Conservation (phyloP, 1,139 yeast species). For the Scheffersomyces parashehatae region DNA sequence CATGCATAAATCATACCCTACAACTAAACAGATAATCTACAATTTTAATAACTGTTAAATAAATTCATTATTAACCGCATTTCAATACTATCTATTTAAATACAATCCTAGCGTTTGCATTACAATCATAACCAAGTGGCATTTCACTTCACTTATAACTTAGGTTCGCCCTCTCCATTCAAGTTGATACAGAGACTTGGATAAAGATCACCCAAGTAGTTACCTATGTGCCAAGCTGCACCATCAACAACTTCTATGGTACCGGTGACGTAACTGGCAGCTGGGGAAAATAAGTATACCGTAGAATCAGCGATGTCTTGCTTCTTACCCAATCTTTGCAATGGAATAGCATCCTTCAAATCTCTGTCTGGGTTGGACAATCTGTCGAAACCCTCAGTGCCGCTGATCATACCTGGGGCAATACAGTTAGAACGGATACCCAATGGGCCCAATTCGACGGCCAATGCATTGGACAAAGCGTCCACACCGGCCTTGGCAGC, state of each 20-base stretch:
- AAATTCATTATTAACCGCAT: not conserved
- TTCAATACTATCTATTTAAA: not conserved
- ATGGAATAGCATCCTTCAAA: constrained; percentile 55
- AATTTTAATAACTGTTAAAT: too few species aligned
- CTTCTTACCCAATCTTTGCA: constrained; percentile 75
- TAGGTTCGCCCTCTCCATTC: constrained; percentile 19
- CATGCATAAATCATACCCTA: too few species aligned
- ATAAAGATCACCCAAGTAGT: constrained; percentile 32
- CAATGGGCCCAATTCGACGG: constrained; percentile 86
- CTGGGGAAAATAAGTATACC: constrained; percentile 78
- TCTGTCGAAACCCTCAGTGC: constrained; percentile 78
- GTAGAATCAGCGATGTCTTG: constrained; percentile 89
- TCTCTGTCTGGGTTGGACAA: constrained; percentile 37
- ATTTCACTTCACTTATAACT: constrained; percentile 12
- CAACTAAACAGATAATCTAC: too few species aligned
- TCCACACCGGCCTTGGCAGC: constrained; percentile 96
- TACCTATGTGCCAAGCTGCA: constrained; percentile 82
- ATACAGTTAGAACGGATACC: constrained; percentile 80
- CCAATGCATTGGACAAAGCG: constrained; percentile 76
- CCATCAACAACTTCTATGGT: constrained; percentile 85
- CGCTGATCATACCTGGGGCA: constrained; percentile 85
- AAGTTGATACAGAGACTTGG: constrained; percentile 32
- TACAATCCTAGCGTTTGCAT: constrained; percentile 1
- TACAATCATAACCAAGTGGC: not conserved
- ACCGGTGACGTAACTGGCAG: constrained; percentile 78